Evolutionary conservation across 202 grass and related monocot genomes (phyloP).

Genomic region (Cymbopogon flexuosus): DNA sequence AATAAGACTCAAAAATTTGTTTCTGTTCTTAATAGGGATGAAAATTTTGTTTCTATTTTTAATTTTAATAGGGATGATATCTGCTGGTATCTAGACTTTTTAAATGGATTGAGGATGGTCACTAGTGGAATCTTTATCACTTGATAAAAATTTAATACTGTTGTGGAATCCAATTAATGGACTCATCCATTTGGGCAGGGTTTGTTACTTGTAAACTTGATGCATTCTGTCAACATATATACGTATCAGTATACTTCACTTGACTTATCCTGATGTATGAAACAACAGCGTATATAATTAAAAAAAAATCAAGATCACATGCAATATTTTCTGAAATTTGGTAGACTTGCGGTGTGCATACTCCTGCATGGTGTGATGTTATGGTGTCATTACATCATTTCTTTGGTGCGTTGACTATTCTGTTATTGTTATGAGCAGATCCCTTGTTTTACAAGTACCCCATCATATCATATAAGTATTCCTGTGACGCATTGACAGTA

Average conservation of each 20-base stretch:
- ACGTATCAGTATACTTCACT: background rate
- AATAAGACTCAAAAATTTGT: background rate
- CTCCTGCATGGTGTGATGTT: background rate
- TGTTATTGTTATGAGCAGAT: background rate
- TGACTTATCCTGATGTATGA: background rate
- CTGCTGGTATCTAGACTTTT: slow-evolving; percentile 14
- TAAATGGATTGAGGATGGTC: slow-evolving; percentile 13
- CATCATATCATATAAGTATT: background rate
- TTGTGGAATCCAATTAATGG: background rate
- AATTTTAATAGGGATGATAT: background rate
- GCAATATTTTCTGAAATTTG: background rate
- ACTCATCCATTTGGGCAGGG: background rate
- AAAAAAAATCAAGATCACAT: background rate
- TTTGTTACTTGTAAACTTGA: background rate
- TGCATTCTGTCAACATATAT: background rate
- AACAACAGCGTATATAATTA: background rate
- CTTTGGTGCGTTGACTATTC: background rate
- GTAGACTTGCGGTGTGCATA: background rate
- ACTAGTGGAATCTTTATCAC: slow-evolving; percentile 1
- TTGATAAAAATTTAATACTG: slow-evolving; percentile 5
- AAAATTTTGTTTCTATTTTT: background rate
- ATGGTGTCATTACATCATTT: background rate
- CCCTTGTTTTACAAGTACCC: background rate
- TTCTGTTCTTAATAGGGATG: background rate
- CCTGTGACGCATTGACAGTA: background rate